Conservation (phyloP, 768 basidiomycete genomes). For the Naganishia onofrii region DNA sequence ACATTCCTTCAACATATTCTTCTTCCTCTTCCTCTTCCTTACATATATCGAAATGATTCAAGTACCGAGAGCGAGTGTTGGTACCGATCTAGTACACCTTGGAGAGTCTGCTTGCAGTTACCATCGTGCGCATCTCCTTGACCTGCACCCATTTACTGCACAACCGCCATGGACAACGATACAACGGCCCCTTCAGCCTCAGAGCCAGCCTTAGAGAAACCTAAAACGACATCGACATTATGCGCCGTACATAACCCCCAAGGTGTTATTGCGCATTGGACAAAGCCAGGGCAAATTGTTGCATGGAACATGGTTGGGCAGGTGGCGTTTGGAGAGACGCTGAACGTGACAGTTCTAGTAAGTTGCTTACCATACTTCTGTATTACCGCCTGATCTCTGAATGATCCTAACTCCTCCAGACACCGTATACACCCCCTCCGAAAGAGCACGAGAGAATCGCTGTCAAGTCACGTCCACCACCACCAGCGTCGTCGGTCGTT, state of each 20-base stretch:
- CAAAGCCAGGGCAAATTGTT: slow-evolving; percentile 5
- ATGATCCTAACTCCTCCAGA: neutral
- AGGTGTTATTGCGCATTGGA: slow-evolving; percentile 10
- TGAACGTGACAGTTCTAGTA: slow-evolving; percentile 3
- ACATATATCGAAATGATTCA: too few relatives aligned
- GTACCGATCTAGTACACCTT: neutral
- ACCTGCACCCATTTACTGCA: neutral
- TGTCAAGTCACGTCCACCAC: slow-evolving; percentile 10
- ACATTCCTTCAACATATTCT: neutral
- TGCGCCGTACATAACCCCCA: slow-evolving; percentile 8
- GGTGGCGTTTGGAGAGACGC: slow-evolving; percentile 1
- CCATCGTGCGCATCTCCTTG: neutral
- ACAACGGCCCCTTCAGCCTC: neutral
- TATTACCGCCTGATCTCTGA: neutral
- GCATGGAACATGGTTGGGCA: slow-evolving; percentile 20
- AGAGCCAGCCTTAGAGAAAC: neutral
- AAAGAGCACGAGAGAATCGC: neutral
- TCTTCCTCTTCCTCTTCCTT: too few relatives aligned
- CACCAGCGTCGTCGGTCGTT: slow-evolving; percentile 4
- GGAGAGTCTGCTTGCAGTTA: neutral
- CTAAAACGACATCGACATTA: neutral
- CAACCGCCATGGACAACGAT: neutral
- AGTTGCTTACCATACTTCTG: neutral
- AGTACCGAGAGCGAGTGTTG: too few relatives aligned
- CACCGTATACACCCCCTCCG: slow-evolving; percentile 10